Evolutionary conservation across 176 grass and related monocot species (phyloP).

Genomic region (Bolboschoenus planiculmis): DNA sequence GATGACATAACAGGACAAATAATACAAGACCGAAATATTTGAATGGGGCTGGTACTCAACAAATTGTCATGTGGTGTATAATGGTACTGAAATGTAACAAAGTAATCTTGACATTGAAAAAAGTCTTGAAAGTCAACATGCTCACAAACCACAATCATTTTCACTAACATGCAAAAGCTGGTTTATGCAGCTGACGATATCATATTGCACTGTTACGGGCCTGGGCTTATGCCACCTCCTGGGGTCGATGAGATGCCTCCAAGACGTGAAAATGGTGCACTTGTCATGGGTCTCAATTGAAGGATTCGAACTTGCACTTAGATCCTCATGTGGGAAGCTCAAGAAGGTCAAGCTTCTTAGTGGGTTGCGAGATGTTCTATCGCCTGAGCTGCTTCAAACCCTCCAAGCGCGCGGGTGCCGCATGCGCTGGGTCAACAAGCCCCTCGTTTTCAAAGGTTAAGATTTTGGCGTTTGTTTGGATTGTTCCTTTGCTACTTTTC

Average conservation of each 20-base stretch:
- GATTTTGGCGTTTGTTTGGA: neutral
- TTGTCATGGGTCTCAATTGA: conserved; percentile 64
- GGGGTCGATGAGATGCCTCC: conserved; percentile 71
- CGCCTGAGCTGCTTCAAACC: conserved; percentile 59
- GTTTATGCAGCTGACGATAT: conserved; percentile 80
- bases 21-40: neutral
- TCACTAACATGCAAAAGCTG: neutral
- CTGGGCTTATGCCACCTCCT: conserved; percentile 69
- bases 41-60: neutral
- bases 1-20: neutral
- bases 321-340: conserved; percentile 58
- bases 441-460: conserved; percentile 63
- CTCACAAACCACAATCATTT: neutral
- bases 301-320: conserved; percentile 67
- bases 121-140: neutral
- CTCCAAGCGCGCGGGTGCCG: conserved; percentile 63
- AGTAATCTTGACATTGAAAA: neutral
- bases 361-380: conserved; percentile 46
- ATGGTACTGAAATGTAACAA: neutral
- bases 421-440: conserved; percentile 88
- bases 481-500: neutral
- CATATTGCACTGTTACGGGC: conserved; percentile 80
- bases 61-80: neutral
- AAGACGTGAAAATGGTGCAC: conserved; percentile 94
- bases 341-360: conserved; percentile 94